phyloP scores from a whole-genome alignment of 148 eudicot species.

The Linanthus parryae region DNA sequence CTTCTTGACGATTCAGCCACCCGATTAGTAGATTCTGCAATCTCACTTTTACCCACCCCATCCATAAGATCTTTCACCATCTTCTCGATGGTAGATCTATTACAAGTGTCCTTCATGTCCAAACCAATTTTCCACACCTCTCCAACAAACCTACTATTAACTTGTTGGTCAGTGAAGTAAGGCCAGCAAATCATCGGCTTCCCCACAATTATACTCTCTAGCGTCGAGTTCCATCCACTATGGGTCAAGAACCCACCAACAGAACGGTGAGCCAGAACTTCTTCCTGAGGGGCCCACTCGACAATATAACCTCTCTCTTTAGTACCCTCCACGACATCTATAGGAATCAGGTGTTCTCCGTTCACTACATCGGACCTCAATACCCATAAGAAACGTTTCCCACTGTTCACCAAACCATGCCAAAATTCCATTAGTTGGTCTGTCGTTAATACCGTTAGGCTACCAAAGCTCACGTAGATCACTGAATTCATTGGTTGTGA shows the following conservation, averaged over 20 bases:
- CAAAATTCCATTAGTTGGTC: slow-evolving; percentile 29
- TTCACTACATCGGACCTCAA: slow-evolving; percentile 14
- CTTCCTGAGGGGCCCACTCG: slow-evolving; percentile 37
- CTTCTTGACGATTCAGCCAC: slow-evolving; percentile 16
- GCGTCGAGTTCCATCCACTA: slow-evolving; percentile 34
- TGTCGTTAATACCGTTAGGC: slow-evolving; percentile 16
- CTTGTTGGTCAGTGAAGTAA: slow-evolving; percentile 31
- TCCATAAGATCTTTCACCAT: slow-evolving; percentile 27
- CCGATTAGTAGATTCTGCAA: slow-evolving; percentile 10
- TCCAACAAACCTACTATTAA: slow-evolving; percentile 35
- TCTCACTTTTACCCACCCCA: slow-evolving; percentile 19
- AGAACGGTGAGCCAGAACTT: slow-evolving; percentile 29
- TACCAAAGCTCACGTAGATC: slow-evolving; percentile 31
- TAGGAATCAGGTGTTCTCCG: slow-evolving; percentile 7
- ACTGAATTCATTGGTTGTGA: slow-evolving; percentile 24
- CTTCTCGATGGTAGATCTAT: slow-evolving; percentile 23
- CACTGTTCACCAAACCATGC: slow-evolving; percentile 32
- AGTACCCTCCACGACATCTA: slow-evolving; percentile 12
- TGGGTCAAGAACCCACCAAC: slow-evolving; percentile 42
- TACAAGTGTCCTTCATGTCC: slow-evolving; percentile 38
- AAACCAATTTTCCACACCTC: slow-evolving; percentile 35
- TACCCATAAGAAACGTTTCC: slow-evolving; percentile 31
- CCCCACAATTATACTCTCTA: slow-evolving; percentile 30
- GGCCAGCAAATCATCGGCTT: slow-evolving; percentile 46
- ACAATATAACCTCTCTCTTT: slow-evolving; percentile 25